Evolutionary conservation across 371 early-diverging fungal genomes (phyloP), one percentile per base, ranked within the genome.

Genomic region (Syncephalastrum racemosum): DNA sequence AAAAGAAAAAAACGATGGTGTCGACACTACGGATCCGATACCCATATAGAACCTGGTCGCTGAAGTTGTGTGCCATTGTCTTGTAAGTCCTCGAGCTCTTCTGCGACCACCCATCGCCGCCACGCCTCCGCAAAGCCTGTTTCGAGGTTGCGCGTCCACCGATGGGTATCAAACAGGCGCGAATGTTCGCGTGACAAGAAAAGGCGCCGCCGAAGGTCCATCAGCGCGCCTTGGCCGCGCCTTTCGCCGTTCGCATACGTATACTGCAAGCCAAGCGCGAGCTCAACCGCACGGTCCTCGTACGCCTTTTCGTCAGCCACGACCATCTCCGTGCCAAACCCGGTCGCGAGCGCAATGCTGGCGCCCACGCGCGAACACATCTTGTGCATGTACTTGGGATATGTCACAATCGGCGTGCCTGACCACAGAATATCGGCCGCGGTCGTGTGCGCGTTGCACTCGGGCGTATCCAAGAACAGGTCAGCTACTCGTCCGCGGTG

Each of bases 391-490:
- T 94, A 89, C 44, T 93, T 87, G n/a, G 94, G 92, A 72, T 77
- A 93, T 0, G 95, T 95, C 12, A 96, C 73, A 39, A 96, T 86
- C 5, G 96, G 96, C 6, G 95, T 95, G 12, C 95, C 96, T 36
- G 89, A 89, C 94, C 95, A 96, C 42, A 96, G 68, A 46, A 94
- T 94, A 73, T 96, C 96, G 2, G 91, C 91, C 0, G 95, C 95
- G 1, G 96, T 96, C 3, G 96, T 96, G 60, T 96, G 96, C 0
- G 93, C 96, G 62, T 96, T 96, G 66, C 95, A 95, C 71, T 94
- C 94, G 16, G 94, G 91, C 6, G 94, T 94, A 71, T 96, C 96
- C 50, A 96, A 71, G 62, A 96, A 94, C 46, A 94, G 57, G 64
- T 96, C 96, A 0, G 94, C 95, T 4, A 94, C 84, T 12, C 95